Evolutionary conservation across 2,329 filamentous ascomycete genomes (phyloP), one percentile per base, ranked within the genome.

Genomic region (Pyricularia grisea): DNA sequence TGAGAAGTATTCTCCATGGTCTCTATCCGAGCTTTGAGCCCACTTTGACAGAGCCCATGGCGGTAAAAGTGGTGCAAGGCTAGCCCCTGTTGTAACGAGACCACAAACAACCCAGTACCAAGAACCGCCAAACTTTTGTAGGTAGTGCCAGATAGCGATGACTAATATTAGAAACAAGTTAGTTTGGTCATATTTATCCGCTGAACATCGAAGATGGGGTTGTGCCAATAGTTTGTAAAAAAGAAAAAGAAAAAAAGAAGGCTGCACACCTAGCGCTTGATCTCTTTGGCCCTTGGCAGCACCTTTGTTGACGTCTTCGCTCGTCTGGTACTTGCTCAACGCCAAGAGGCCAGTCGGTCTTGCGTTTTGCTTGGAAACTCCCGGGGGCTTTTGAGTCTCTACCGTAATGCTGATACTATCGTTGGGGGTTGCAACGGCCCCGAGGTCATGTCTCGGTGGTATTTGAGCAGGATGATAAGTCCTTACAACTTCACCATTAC

Each of bases 401-500:
- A 12, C 11, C 30, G 7, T 27, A 28, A 3, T 5, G 60, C 17
- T 23, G 25, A 14, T 28, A 17, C 7, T 63, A 17, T 63, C 25
- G 20, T 17, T 63, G 23, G 11, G 30, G 2, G 27, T 63, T 27
- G 25, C 25, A 3, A 30, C 14, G 12, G 25, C 60, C 11, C 25
- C 25, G 12, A 63, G 60, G 3, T 63, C 60, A 63, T 23, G 60
- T 17, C 60, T 63, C 60, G 25, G 6, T 4, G 23, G 3, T 28
- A 23, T 28, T 17, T 11, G 60, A 63, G 60, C 25, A 30, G 14
- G 60, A 28, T 63, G 60, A 20, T 27, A 27, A 27, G 27, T 27
- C 1, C 25, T 11, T 27, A 27, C 14, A 27, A 63, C 11, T 28
- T 63, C 10, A 5, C 84, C 84, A 67, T 80, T 81, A 23, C 85